Percentiles rank a stretch among this genome's conserved stretches.
These are phyloP conservation scores for Pseudognaphalium luteoalbum DNA, from an alignment of 129 eudicot genomes.

Conservation along the genomic window DNA sequence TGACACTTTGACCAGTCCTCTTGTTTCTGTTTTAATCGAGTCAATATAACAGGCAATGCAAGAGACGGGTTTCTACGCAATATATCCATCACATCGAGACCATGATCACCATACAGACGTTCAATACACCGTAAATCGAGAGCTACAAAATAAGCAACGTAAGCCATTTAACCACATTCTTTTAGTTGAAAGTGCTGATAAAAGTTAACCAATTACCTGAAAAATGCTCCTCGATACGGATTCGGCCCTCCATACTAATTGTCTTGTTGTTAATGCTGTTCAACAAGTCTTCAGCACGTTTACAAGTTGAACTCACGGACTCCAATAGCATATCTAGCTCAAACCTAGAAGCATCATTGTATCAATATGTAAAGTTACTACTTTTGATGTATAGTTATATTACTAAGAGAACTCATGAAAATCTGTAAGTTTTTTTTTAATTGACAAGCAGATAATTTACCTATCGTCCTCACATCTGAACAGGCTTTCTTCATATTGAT, in stretches of 20 bases:
- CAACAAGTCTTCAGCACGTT: constrained; percentile 83
- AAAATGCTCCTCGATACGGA: constrained; percentile 75
- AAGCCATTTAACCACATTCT: background rate
- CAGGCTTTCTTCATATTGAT: constrained; percentile 96
- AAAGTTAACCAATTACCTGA: constrained; percentile 49
- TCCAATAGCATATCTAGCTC: constrained; percentile 98
- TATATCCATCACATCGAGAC: constrained; percentile 92
- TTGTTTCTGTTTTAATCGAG: constrained; percentile 93
- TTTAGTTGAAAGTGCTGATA: background rate
- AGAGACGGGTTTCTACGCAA: constrained; percentile 79
- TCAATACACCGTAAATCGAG: constrained; percentile 94
- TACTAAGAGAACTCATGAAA: background rate
- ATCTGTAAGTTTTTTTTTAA: constrained; percentile 6
- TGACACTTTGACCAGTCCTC: constrained; percentile 96
- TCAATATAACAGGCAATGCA: constrained; percentile 82
- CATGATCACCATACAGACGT: constrained; percentile 98
- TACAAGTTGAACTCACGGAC: constrained; percentile 80
- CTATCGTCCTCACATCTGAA: constrained; percentile 99
- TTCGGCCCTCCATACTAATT: constrained; percentile 52
- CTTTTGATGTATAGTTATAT: background rate
- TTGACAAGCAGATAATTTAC: constrained; percentile 38
- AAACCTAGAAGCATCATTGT: constrained; percentile 52
- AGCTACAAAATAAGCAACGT: constrained; percentile 37
- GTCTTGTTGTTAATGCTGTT: constrained; percentile 57
- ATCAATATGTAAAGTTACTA: constrained; percentile 1